These are phyloP conservation scores for Logfia minima DNA, from an alignment of 129 eudicot genomes.

Conservation along the genomic window DNA sequence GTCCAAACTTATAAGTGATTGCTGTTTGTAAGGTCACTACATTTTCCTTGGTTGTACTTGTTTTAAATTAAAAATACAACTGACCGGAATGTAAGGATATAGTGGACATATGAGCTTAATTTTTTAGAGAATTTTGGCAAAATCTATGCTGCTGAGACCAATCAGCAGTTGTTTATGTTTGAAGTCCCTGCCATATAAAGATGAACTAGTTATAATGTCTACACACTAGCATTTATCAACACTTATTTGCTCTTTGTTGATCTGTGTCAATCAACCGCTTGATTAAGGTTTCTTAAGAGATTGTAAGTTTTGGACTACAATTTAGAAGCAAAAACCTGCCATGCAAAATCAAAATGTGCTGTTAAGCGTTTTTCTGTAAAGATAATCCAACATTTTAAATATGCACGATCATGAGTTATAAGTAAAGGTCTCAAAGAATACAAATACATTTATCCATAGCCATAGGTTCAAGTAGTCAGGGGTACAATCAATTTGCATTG, in stretches of 20 bases:
- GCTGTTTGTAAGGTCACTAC: constrained; percentile 5
- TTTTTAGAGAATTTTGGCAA: no score
- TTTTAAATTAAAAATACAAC: background rate
- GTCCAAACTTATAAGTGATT: background rate
- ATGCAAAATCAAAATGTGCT: background rate
- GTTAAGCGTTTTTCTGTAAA: background rate
- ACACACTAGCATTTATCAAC: no score
- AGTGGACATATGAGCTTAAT: background rate
- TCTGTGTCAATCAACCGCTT: no score
- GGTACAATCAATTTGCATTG: background rate
- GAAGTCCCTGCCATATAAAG: no score
- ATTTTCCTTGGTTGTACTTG: background rate
- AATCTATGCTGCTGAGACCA: no score
- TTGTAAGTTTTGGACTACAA: background rate
- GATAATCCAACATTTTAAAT: background rate
- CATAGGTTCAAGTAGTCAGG: background rate
- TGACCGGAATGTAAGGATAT: background rate
- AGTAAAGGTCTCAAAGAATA: background rate
- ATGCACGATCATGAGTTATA: background rate
- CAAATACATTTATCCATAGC: background rate
- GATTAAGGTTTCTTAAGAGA: no score
- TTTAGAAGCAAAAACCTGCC: constrained; percentile 2
- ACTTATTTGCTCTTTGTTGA: no score
- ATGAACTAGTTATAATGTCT: no score
- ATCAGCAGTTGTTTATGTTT: no score